A percentile compares a stretch with the other conserved stretches of the same genome.
These are phyloP conservation scores for Lizanozyma gosingica DNA, from an alignment of 1,139 yeast species.

Conservation along the genomic window DNA sequence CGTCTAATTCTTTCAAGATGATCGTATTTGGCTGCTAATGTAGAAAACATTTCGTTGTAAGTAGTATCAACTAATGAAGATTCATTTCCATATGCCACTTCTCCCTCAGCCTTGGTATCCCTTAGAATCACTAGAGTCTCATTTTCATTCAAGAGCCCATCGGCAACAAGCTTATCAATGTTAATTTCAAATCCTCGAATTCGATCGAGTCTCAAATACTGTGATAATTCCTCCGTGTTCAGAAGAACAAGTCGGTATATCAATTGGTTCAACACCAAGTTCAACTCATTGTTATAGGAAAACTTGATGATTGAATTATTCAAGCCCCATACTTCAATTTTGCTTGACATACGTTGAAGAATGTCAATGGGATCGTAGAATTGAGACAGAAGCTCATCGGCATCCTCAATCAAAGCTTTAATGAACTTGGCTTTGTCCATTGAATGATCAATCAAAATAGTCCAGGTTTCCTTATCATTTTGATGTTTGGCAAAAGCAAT, in stretches of 20 bases:
- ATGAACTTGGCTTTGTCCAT: conserved; percentile 67
- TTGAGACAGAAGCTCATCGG: conserved; percentile 43
- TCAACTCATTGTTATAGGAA: conserved; percentile 56
- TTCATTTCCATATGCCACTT: not conserved
- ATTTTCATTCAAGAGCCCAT: not conserved
- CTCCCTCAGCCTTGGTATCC: not conserved
- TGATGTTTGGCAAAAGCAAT: conserved; percentile 70
- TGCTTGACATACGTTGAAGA: conserved; percentile 53
- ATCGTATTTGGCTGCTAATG: not conserved
- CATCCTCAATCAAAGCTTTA: conserved; percentile 60
- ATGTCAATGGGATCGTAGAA: conserved; percentile 57
- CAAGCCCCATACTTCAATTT: conserved; percentile 58
- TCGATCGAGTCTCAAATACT: not conserved
- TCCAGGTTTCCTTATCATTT: conserved; percentile 74
- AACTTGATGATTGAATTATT: conserved; percentile 54
- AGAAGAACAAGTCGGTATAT: conserved; percentile 17
- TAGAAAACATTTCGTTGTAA: not conserved
- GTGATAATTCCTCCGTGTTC: not conserved
- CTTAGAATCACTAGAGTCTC: not conserved
- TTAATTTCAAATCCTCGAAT: not conserved
- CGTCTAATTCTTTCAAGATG: not conserved
- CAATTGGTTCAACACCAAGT: conserved; percentile 46
- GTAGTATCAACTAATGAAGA: not conserved
- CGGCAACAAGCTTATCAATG: not conserved
- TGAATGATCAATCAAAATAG: conserved; percentile 61